Conservation (phyloP, 345 rosid species). For the Brassica juncea region DNA sequence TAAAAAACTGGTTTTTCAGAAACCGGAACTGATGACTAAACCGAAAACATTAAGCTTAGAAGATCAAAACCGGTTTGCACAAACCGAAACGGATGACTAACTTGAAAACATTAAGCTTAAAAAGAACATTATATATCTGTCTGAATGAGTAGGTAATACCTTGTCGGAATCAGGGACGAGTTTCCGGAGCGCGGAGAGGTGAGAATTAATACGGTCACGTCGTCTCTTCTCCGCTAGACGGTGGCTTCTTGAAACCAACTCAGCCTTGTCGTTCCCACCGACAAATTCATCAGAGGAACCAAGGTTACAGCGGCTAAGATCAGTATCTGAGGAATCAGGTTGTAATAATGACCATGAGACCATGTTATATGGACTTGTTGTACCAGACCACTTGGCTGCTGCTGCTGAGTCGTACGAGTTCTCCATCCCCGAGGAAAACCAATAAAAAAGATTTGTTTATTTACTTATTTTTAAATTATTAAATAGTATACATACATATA, state of each 20-base stretch:
- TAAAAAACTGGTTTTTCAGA: background rate
- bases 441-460: background rate
- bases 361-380: slow-evolving; percentile 25
- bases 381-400: slow-evolving; percentile 32
- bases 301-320: slow-evolving; percentile 25
- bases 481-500: too few relatives aligned
- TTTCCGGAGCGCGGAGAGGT: slow-evolving; percentile 79
- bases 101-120: background rate
- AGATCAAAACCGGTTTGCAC: background rate
- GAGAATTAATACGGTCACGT: slow-evolving; percentile 81
- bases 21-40: background rate
- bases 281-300: slow-evolving; percentile 33
- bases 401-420: slow-evolving; percentile 27
- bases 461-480: slow-evolving; percentile 32
- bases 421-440: slow-evolving; percentile 29
- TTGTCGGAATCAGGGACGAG: slow-evolving; percentile 86
- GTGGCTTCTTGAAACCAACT: slow-evolving; percentile 45
- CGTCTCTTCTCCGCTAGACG: slow-evolving; percentile 94
- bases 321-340: slow-evolving; percentile 21
- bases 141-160: slow-evolving; percentile 43
- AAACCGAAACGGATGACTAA: background rate
- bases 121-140: background rate
- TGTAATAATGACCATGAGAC: slow-evolving; percentile 36
- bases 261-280: slow-evolving; percentile 39
- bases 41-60: background rate